These are phyloP conservation scores for Melanomma pulvis-pyrius DNA, from an alignment of 495 filamentous ascomycete genomes.

Conservation along the genomic window DNA sequence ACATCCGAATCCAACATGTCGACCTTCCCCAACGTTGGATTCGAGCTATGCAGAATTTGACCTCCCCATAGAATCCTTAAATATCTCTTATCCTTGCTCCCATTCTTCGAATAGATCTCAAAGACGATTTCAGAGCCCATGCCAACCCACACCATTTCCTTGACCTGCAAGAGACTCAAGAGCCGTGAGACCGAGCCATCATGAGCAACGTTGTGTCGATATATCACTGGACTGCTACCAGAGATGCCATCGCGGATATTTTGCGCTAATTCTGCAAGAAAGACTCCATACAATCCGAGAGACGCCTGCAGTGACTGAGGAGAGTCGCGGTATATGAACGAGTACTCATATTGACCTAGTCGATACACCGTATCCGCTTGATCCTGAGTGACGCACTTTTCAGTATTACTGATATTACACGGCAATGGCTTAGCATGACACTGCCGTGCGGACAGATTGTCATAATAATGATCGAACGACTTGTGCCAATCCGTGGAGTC, in stretches of 20 bases:
- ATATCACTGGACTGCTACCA: constrained; percentile 49
- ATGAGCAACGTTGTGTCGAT: constrained; percentile 70
- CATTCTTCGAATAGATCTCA: constrained; percentile 56
- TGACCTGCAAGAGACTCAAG: constrained; percentile 65
- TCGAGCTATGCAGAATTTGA: constrained; percentile 59
- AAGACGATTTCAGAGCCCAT: constrained; percentile 73
- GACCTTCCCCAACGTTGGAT: constrained; percentile 59
- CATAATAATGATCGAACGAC: constrained; percentile 72
- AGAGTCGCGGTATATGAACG: constrained; percentile 65
- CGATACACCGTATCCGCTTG: constrained; percentile 65
- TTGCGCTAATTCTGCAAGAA: constrained; percentile 63
- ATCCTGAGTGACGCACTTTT: constrained; percentile 58
- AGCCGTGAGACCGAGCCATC: constrained; percentile 66
- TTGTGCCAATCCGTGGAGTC: constrained; percentile 61
- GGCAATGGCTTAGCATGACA: constrained; percentile 68
- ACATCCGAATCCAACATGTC: constrained; percentile 64
- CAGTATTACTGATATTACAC: constrained; percentile 54
- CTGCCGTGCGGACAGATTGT: constrained; percentile 69
- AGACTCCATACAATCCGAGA: constrained; percentile 61
- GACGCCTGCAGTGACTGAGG: constrained; percentile 58
- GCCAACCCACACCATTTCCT: constrained; percentile 73
- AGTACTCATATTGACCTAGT: constrained; percentile 71
- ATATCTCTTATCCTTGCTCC: constrained; percentile 41
- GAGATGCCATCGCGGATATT: constrained; percentile 56
- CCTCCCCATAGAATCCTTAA: constrained; percentile 68